These are phyloP conservation scores for Penicillium concentricum DNA, from an alignment of 2,329 filamentous ascomycete species.

Conservation along the genomic window DNA sequence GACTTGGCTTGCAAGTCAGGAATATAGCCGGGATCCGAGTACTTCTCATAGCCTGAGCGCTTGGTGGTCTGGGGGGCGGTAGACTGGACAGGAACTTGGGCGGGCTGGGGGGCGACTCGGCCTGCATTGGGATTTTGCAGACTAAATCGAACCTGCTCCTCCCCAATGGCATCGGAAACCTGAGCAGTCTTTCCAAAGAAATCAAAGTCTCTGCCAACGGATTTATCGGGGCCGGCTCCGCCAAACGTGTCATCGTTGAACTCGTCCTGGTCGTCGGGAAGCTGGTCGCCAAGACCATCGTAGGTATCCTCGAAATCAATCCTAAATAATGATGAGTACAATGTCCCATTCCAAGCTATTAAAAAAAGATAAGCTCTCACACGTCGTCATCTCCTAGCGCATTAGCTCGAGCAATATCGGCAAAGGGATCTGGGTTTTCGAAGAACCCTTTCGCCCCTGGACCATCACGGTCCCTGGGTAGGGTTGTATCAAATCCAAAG, in stretches of 20 bases:
- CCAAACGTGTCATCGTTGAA: constrained; percentile 97
- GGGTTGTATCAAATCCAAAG: constrained; percentile 78
- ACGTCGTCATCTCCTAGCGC: constrained; percentile 60
- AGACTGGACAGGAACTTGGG: constrained; percentile 44
- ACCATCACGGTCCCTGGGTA: constrained; percentile 62
- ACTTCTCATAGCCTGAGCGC: constrained; percentile 87
- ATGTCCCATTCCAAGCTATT: neutral
- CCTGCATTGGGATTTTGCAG: constrained; percentile 64
- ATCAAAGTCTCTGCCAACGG: constrained; percentile 89
- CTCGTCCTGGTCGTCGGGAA: constrained; percentile 87
- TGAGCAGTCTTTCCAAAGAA: constrained; percentile 93
- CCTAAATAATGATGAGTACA: constrained; percentile 38
- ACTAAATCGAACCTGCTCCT: constrained; percentile 83
- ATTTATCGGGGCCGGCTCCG: constrained; percentile 39
- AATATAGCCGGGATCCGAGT: constrained; percentile 77
- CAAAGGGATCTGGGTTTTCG: constrained; percentile 85
- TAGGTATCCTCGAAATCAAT: constrained; percentile 97
- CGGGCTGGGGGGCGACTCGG: constrained; percentile 32
- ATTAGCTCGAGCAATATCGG: constrained; percentile 65
- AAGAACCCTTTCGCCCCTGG: constrained; percentile 68
- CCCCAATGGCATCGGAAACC: constrained; percentile 79
- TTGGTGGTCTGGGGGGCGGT: constrained; percentile 57
- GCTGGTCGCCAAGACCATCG: constrained; percentile 85
- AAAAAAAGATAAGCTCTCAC: constrained; percentile 50
- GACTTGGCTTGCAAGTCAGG: constrained; percentile 90